Conservation (phyloP, 306 rosid species). For the Glycyrrhiza uralensis region DNA sequence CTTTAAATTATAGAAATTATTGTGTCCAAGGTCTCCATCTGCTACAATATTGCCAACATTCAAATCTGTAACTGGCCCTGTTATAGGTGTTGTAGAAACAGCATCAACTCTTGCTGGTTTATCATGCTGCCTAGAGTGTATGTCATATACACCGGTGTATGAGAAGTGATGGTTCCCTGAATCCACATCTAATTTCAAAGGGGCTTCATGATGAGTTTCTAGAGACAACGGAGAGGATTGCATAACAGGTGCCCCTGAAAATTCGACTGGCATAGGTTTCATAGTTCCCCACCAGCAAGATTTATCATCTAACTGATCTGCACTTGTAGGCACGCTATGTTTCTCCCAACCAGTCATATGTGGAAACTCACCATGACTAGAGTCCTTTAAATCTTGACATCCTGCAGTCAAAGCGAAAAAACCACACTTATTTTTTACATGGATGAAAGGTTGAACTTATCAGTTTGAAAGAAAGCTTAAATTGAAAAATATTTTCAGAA, state of each 20-base stretch:
- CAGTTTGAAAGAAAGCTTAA: neutral
- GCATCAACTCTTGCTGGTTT: conserved; percentile 34
- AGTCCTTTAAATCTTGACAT: conserved; percentile 35
- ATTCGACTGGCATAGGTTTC: conserved; percentile 35
- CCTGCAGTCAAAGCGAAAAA: conserved; percentile 36
- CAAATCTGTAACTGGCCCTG: conserved; percentile 28
- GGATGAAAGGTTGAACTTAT: neutral
- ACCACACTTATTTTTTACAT: neutral
- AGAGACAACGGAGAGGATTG: conserved; percentile 38
- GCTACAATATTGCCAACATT: conserved; percentile 28
- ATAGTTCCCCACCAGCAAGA: conserved; percentile 33
- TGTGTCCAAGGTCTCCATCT: conserved; percentile 33
- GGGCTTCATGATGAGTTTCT: conserved; percentile 34
- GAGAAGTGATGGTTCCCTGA: conserved; percentile 27
- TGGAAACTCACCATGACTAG: conserved; percentile 32
- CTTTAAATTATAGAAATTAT: conserved; percentile 24
- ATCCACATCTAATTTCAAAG: conserved; percentile 32
- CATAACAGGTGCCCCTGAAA: conserved; percentile 31
- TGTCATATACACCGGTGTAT: conserved; percentile 34
- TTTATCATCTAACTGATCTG: conserved; percentile 39
- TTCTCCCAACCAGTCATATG: conserved; percentile 36
- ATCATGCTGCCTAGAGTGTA: conserved; percentile 28
- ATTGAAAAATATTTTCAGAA: neutral
- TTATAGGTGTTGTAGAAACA: conserved; percentile 35
- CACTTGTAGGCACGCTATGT: conserved; percentile 20